Evolutionary conservation across 306 rosid genomes (phyloP), one percentile per base, ranked within the genome.

Genomic region (Senna tora): DNA sequence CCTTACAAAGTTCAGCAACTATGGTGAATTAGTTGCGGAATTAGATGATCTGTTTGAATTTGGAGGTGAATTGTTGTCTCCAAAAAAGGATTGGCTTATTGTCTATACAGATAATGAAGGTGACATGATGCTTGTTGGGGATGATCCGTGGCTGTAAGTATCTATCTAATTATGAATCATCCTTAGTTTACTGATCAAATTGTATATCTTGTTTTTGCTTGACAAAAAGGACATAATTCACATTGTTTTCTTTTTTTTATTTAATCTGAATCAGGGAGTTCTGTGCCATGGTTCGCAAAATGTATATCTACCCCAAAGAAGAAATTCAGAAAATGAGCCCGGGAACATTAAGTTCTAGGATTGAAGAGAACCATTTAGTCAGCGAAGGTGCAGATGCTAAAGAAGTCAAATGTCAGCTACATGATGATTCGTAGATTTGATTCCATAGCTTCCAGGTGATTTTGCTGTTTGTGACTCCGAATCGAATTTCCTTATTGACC

Each of bases 71-170:
- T 75, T 94, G 41, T 67, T 67, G 61, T 86, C 86, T 59, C 85
- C 90, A 1, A 79, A 67, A 67, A 94, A 88, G 84, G 88, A 86
- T 52, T 94, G 97, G 99, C 79, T 91, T 72, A 77, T 91, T 63
- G 96, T 94, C 39, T 94, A 85, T 70, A 94, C 97, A 0, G 99
- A 94, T 17, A 86, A 89, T 54, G 99, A 94, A 81, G 96, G 89
- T 9, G 99, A 94, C 79, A 91, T 89, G 92, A 94, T 94, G 99
- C 99, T 94, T 69, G 99, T 89, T 69, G 99, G 99, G 28, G 99
- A 94, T 73, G 99, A 94, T 85, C 99, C 99, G 0, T 94, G 97
- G 99, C 96, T 74, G 99, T 94, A 89, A 87, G 99, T 50, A 80
- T 69, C 58, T 46, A 9, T 69, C 54, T 76, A 42, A 32, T 32